These are phyloP conservation scores for Ogataea salicorniae DNA, from an alignment of 805 yeast genomes.

Conservation along the genomic window DNA sequence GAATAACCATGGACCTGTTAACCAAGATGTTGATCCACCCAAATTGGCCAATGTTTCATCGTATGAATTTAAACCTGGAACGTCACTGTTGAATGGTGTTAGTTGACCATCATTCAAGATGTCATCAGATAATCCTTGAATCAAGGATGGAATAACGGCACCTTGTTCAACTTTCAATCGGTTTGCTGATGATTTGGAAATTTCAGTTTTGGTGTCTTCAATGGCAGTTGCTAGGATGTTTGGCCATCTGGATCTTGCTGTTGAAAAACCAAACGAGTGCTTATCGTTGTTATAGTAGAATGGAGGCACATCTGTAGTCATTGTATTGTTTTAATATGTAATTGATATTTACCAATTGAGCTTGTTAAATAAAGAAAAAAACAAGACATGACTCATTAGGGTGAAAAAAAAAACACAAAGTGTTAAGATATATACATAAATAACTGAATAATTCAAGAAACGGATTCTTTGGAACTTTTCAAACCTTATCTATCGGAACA, in stretches of 20 bases:
- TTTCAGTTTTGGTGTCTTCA: constrained; percentile 43
- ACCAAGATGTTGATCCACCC: constrained; percentile 51
- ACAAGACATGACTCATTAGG: too few relatives aligned
- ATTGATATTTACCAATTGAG: neutral
- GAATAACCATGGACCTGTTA: constrained; percentile 84
- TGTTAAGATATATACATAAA: too few relatives aligned
- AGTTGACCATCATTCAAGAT: constrained; percentile 40
- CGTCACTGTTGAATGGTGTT: constrained; percentile 32
- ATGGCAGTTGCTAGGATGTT: constrained; percentile 65
- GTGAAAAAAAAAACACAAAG: too few relatives aligned
- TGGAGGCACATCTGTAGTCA: constrained; percentile 31
- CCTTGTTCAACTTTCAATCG: constrained; percentile 41
- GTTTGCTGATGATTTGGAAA: neutral
- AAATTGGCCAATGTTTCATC: constrained; percentile 46
- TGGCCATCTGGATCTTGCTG: constrained; percentile 85
- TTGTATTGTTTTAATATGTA: neutral
- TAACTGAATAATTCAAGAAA: too few relatives aligned
- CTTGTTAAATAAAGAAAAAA: too few relatives aligned
- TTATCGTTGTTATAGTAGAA: constrained; percentile 62
- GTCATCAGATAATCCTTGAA: constrained; percentile 40
- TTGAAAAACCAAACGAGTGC: constrained; percentile 75
- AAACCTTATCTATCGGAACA: too few relatives aligned
- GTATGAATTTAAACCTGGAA: constrained; percentile 48
- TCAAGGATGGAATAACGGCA: constrained; percentile 33
- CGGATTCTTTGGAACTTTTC: too few relatives aligned